Base-by-base conservation (phyloP, 129 eudicot species). In the Logfia minima region DNA sequence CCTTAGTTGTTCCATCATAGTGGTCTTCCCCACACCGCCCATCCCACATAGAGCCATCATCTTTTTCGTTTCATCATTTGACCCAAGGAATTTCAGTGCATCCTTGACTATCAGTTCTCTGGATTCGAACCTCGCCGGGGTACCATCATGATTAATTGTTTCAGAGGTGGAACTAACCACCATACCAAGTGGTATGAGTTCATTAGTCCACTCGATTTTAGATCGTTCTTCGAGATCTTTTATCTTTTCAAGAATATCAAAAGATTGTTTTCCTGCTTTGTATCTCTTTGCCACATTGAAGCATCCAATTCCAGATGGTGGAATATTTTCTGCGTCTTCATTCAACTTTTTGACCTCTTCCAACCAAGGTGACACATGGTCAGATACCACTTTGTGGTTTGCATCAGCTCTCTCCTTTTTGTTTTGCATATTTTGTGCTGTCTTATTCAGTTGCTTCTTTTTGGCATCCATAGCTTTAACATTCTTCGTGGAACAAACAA, bases 11-110 rank as follows among this genome's bases (percentile, higher is more conserved):
- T 70, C 75, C 75, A 70, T 70, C 75, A 70, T 45, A 0, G 61
- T 45, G 77, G 77, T 73, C 77, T 73, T 73, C 23, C 77, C 77
- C 10, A 73, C 56, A 19, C 77, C 77, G 0, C 55, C 67, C 77
- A 73, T 73, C 67, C 77, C 77, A 19, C 67, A 58, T 14, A 73
- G 13, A 34, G 77, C 77, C 4, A 73, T 73, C 4, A 73, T 73
- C 77, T 19, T 73, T 21, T 73, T 65, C 6, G 21, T 34, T 6
- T 59, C 55, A 7, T 60, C 13, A 34, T 59, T 11, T 34, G 68
- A 10, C 7, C 59, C 14, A 21, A 73, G 77, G 68, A 43, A 24
- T 21, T 59, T 11, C 23, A 58, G 9, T 19, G 56, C 77, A 58
- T 13, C 17, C 11, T 73, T 58, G 23, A 73, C 21, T 59, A 35